These are phyloP conservation scores for Pythium dissotocum DNA, from an alignment of 352 stramenopile species.

Conservation along the genomic window DNA sequence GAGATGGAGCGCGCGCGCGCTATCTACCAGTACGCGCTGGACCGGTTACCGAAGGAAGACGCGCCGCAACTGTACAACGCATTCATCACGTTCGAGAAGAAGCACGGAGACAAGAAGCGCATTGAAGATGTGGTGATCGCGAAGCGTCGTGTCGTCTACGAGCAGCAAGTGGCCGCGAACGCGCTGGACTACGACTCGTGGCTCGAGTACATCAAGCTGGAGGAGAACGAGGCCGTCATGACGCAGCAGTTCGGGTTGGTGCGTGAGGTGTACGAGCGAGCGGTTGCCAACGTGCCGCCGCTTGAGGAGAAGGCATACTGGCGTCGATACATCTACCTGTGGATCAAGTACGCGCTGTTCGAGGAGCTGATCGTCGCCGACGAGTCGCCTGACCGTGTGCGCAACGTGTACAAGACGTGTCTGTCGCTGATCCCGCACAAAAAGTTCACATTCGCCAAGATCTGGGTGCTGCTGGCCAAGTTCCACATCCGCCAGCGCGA, in stretches of 20 bases:
- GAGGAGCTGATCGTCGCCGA: constrained; percentile 93
- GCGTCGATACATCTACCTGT: constrained; percentile 99
- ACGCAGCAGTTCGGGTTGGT: constrained; percentile 68
- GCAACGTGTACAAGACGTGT: constrained; percentile 95
- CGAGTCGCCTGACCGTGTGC: constrained; percentile 66
- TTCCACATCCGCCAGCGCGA: constrained; percentile 96
- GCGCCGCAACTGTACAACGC: constrained; percentile 94
- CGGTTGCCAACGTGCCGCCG: constrained; percentile 94
- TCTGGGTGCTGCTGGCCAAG: constrained; percentile 98
- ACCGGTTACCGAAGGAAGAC: constrained; percentile 81
- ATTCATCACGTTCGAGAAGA: constrained; percentile 99
- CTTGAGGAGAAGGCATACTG: constrained; percentile 97
- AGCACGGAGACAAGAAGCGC: constrained; percentile 94
- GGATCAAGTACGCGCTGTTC: constrained; percentile 99
- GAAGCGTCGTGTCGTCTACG: constrained; percentile 95
- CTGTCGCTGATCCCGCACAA: constrained; percentile 94
- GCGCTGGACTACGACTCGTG: constrained; percentile 97
- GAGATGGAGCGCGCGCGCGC: constrained; percentile 91
- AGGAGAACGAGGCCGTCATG: constrained; percentile 86
- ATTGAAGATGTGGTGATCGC: constrained; percentile 96
- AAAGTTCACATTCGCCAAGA: constrained; percentile 98
- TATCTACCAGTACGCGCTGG: constrained; percentile 87
- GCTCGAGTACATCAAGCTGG: constrained; percentile 99
- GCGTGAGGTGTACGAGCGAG: constrained; percentile 95
- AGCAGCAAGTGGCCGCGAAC: constrained; percentile 89